A percentile compares a stretch with the other conserved stretches of the same genome.
Evolutionary conservation across 2,329 filamentous ascomycete species (phyloP).

Genomic region (Leptographium galeiforme): DNA sequence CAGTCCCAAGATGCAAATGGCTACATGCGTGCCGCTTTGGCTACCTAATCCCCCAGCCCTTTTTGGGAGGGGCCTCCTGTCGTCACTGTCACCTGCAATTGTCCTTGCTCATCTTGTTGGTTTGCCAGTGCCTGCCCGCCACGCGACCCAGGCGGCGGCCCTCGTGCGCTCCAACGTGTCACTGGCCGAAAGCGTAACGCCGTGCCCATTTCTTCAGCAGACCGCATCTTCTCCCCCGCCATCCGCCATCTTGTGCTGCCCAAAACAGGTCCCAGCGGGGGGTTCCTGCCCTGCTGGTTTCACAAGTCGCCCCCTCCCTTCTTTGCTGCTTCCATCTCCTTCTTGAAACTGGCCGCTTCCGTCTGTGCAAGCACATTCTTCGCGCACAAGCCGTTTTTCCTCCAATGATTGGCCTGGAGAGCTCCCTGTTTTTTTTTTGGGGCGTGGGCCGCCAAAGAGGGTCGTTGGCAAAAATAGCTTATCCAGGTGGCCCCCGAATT

Average conservation of each 20-base stretch:
- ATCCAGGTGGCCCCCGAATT: too few relatives aligned
- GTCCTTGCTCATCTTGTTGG: slow-evolving; percentile 1
- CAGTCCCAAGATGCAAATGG: neutral
- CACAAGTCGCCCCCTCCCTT: neutral
- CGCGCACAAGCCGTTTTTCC: neutral
- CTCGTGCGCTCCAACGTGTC: neutral
- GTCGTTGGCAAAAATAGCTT: too few relatives aligned
- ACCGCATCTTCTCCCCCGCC: neutral
- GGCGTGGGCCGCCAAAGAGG: slow-evolving; percentile 1
- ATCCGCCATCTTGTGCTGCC: neutral
- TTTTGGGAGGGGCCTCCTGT: neutral
- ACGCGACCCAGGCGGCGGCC: neutral
- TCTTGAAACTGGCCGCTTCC: neutral
- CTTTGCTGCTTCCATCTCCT: slow-evolving; percentile 2
- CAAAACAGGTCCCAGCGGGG: neutral
- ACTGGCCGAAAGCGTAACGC: neutral
- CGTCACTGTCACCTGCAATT: neutral
- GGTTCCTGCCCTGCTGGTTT: neutral
- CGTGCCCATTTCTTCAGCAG: neutral
- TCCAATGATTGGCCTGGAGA: slow-evolving; percentile 3
- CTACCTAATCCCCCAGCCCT: too few relatives aligned
- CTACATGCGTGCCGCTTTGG: too few relatives aligned
- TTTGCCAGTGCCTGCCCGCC: neutral
- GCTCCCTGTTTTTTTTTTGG: slow-evolving; percentile 2
- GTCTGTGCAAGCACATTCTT: neutral